Conservation (phyloP, 2,329 filamentous ascomycete genomes). For the Alternaria gansuensis region DNA sequence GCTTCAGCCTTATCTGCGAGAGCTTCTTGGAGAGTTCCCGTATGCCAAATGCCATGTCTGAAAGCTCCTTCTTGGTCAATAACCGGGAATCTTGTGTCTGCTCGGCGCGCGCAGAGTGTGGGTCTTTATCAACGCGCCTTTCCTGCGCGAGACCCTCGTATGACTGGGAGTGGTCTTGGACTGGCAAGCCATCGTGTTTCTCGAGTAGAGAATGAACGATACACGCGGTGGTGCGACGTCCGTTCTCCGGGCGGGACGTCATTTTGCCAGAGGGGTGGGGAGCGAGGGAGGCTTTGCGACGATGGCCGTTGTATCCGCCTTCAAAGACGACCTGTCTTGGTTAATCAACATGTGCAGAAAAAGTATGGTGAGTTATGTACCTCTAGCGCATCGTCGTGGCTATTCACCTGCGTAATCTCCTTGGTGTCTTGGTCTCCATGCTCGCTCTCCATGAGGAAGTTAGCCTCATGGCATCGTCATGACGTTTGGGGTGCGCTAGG, state of each 20-base stretch:
- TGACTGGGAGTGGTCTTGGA: slow-evolving; percentile 35
- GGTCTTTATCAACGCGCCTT: slow-evolving; percentile 56
- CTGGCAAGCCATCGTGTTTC: slow-evolving; percentile 50
- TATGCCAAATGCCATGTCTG: slow-evolving; percentile 97
- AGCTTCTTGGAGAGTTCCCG: slow-evolving; percentile 87
- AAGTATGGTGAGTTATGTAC: slow-evolving; percentile 32
- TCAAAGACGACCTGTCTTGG: slow-evolving; percentile 64
- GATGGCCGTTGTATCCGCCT: slow-evolving; percentile 58
- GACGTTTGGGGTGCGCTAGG: slow-evolving; percentile 25
- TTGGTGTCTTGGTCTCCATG: slow-evolving; percentile 39
- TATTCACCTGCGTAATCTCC: slow-evolving; percentile 41
- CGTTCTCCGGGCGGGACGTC: slow-evolving; percentile 48
- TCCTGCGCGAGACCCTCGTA: slow-evolving; percentile 50
- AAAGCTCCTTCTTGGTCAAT: slow-evolving; percentile 91
- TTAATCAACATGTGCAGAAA: slow-evolving; percentile 13
- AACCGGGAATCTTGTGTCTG: slow-evolving; percentile 70
- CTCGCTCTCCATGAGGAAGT: slow-evolving; percentile 50
- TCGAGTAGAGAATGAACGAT: slow-evolving; percentile 69
- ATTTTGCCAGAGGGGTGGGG: slow-evolving; percentile 43
- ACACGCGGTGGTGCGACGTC: slow-evolving; percentile 61
- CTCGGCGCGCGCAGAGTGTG: slow-evolving; percentile 43
- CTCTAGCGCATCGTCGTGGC: slow-evolving; percentile 55
- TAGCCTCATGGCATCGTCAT: slow-evolving; percentile 39
- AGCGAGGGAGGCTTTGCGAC: slow-evolving; percentile 69
- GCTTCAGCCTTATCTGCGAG: slow-evolving; percentile 81